Conservation (phyloP, 75 land plant species). For the Pinus taeda region DNA sequence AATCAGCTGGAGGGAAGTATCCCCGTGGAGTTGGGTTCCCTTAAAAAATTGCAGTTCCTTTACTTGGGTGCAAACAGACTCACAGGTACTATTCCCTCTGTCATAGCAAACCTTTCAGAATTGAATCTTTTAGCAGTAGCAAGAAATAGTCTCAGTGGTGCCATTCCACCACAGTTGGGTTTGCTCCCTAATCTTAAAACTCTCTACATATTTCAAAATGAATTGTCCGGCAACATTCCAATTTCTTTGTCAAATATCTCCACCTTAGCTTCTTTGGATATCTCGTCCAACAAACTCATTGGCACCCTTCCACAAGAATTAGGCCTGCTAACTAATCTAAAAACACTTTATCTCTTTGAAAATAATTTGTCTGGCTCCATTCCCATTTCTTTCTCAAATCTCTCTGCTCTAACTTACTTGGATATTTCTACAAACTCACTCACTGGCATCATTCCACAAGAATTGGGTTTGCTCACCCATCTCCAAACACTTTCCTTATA, state of each 20-base stretch:
- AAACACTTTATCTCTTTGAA: not conserved
- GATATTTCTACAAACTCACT: slow-evolving; percentile 1
- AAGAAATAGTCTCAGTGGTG: too few relatives aligned
- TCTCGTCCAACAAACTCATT: slow-evolving; percentile 24
- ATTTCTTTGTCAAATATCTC: too few relatives aligned
- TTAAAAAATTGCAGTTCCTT: too few relatives aligned
- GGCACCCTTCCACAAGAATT: slow-evolving; percentile 34
- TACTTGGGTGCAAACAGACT: too few relatives aligned
- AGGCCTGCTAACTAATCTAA: slow-evolving; percentile 1
- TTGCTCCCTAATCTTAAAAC: too few relatives aligned
- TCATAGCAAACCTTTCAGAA: too few relatives aligned
- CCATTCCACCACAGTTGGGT: too few relatives aligned
- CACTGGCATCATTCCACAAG: slow-evolving; percentile 12
- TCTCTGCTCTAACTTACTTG: slow-evolving; percentile 2
- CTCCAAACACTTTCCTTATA: not conserved
- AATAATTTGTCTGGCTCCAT: slow-evolving; percentile 14
- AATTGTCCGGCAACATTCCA: too few relatives aligned
- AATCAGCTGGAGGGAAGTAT: slow-evolving; percentile 11
- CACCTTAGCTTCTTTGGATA: slow-evolving; percentile 8
- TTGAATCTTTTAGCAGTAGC: too few relatives aligned
- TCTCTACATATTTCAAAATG: too few relatives aligned
- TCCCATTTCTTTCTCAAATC: slow-evolving; percentile 18
- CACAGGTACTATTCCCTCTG: too few relatives aligned
- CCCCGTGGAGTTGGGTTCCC: too few relatives aligned
- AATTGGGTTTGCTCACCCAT: not conserved